These are phyloP conservation scores for Polygonum aviculare DNA, from an alignment of 148 eudicot species.

Conservation along the genomic window DNA sequence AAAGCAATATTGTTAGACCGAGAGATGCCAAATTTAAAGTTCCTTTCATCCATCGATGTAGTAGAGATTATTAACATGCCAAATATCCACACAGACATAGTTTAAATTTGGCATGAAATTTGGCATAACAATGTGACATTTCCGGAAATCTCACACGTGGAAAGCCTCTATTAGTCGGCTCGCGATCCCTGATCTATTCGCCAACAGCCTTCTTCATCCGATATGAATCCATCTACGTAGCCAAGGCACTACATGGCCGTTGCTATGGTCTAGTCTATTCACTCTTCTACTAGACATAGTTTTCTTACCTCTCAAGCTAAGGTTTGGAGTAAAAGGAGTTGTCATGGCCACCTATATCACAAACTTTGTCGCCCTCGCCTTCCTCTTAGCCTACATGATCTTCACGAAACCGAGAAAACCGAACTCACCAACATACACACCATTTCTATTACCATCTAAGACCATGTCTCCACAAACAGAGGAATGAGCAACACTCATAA, in stretches of 20 bases:
- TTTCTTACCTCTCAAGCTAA: constrained; percentile 44
- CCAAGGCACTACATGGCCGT: constrained; percentile 69
- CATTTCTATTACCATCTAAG: constrained; percentile 26
- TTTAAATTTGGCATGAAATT: too few species aligned
- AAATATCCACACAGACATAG: too few species aligned
- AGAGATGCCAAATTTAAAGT: too few species aligned
- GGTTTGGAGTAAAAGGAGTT: constrained; percentile 58
- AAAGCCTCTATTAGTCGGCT: too few species aligned
- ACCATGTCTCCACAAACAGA: constrained; percentile 22
- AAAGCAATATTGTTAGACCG: too few species aligned
- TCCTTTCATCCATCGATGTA: too few species aligned
- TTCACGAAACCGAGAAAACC: constrained; percentile 25
- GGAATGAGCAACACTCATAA: constrained; percentile 59
- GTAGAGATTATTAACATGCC: too few species aligned
- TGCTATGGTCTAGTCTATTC: constrained; percentile 62
- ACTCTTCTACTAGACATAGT: constrained; percentile 49
- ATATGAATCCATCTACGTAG: constrained; percentile 66
- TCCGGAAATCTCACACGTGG: too few species aligned
- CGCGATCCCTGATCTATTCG: too few species aligned
- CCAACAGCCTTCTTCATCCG: constrained; percentile 75
- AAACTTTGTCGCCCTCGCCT: constrained; percentile 44
- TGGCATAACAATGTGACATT: too few species aligned
- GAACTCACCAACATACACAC: constrained; percentile 20
- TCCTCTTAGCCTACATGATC: constrained; percentile 42
- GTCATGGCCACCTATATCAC: constrained; percentile 56